These are phyloP conservation scores for Manihot esculenta DNA, from an alignment of 441 rosid species.

Conservation along the genomic window DNA sequence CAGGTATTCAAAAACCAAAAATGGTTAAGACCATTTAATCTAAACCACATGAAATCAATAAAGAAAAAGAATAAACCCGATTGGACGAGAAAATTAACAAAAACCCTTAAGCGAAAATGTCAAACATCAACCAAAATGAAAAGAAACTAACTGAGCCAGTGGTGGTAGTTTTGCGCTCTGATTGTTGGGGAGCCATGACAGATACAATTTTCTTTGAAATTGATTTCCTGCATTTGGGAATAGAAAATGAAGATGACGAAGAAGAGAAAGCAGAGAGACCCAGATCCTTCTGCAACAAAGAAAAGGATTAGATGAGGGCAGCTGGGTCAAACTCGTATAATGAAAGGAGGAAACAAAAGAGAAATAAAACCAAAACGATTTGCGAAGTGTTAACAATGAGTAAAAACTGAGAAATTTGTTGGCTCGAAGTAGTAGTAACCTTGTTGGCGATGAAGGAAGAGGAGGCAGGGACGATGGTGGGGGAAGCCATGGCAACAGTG, in stretches of 20 bases:
- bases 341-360: background rate
- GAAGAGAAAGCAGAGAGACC: slow-evolving; percentile 45
- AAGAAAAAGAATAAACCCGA: background rate
- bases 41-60: background rate
- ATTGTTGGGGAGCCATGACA: slow-evolving; percentile 76
- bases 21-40: background rate
- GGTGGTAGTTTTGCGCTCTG: slow-evolving; percentile 67
- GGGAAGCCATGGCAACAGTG: slow-evolving; percentile 53
- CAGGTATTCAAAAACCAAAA: background rate
- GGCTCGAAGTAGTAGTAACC: slow-evolving; percentile 28
- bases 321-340: background rate
- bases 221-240: slow-evolving; percentile 54
- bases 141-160: slow-evolving; percentile 70
- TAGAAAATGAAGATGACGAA: slow-evolving; percentile 40
- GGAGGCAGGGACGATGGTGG: slow-evolving; percentile 44
- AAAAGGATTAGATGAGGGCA: background rate
- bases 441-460: slow-evolving; percentile 41
- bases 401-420: background rate
- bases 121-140: background rate
- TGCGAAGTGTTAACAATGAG: too few species aligned
- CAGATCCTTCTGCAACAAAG: slow-evolving; percentile 44
- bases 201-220: slow-evolving; percentile 61
- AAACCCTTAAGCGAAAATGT: background rate
- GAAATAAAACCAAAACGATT: background rate
- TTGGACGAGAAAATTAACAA: background rate